Percentiles rank a stretch among this genome's conserved stretches.
These are phyloP conservation scores for Monosporascus sp. DNA, from an alignment of 2,329 filamentous ascomycete genomes.

Conservation along the genomic window DNA sequence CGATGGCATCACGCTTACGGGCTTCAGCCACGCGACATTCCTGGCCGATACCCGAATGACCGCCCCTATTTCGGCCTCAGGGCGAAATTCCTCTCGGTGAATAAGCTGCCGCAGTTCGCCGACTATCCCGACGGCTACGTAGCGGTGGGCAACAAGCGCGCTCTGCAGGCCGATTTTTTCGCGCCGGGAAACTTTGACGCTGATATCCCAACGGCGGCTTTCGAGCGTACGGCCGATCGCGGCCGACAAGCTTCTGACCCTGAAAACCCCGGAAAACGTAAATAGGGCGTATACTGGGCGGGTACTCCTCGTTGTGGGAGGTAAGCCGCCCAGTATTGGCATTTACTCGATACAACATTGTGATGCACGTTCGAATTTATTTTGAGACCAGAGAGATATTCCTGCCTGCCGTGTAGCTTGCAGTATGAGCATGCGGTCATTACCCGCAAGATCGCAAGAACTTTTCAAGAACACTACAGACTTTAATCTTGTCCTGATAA, in stretches of 20 bases:
- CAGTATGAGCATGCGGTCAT: slow-evolving; percentile 35
- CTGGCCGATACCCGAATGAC: slow-evolving; percentile 11
- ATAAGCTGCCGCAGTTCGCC: slow-evolving; percentile 21
- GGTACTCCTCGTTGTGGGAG: slow-evolving; percentile 53
- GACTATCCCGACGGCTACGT: slow-evolving; percentile 47
- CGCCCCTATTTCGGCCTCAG: slow-evolving; percentile 35
- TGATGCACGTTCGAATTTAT: too few species aligned
- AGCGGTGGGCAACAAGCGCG: slow-evolving; percentile 37
- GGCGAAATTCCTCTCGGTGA: slow-evolving; percentile 42
- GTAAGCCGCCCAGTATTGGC: slow-evolving; percentile 21
- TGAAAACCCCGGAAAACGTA: slow-evolving; percentile 34
- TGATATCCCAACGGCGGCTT: slow-evolving; percentile 39
- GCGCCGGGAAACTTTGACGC: slow-evolving; percentile 49
- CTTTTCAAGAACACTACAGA: slow-evolving; percentile 38
- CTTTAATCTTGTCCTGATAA: slow-evolving; percentile 49
- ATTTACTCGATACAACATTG: too few species aligned
- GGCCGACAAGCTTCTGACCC: slow-evolving; percentile 52
- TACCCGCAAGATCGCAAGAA: slow-evolving; percentile 32
- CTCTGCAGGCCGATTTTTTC: slow-evolving; percentile 48
- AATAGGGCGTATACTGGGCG: slow-evolving; percentile 42
- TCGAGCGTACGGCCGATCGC: slow-evolving; percentile 46
- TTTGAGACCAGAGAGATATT: slow-evolving; percentile 34
- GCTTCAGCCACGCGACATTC: slow-evolving; percentile 47
- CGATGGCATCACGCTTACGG: slow-evolving; percentile 55
- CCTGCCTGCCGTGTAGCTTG: slow-evolving; percentile 61